Evolutionary conservation across 202 grass and related monocot species (phyloP).

Genomic region (Hordeum pubiflorum): DNA sequence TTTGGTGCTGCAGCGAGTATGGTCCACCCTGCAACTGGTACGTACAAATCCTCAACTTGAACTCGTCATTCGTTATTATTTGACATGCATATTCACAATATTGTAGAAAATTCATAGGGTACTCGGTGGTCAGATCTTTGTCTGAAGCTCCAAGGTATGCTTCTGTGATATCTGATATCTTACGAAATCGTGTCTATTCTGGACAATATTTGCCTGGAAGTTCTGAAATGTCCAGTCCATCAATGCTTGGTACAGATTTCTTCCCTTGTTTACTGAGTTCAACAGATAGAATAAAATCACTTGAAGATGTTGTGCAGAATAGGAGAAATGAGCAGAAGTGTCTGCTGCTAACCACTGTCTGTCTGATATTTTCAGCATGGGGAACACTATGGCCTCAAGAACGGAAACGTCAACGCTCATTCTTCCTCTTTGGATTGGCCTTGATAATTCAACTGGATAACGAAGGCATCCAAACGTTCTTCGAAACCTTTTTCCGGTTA

Average conservation of each 20-base stretch:
- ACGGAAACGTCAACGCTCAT: conserved; percentile 81
- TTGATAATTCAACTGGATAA: conserved; percentile 88
- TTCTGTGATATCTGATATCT: conserved; percentile 73
- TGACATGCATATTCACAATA: conserved; percentile 3
- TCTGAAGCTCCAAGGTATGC: conserved; percentile 95
- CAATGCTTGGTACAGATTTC: conserved; percentile 63
- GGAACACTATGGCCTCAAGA: conserved; percentile 88
- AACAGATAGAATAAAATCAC: background rate
- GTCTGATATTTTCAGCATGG: conserved; percentile 63
- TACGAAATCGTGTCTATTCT: conserved; percentile 43
- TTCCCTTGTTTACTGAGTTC: background rate
- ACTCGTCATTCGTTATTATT: background rate
- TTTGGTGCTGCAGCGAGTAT: conserved; percentile 99
- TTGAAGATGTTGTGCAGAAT: conserved; percentile 12
- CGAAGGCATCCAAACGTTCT: conserved; percentile 89
- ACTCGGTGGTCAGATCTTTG: conserved; percentile 95
- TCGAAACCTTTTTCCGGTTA: conserved; percentile 75
- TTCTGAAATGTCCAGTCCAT: conserved; percentile 49
- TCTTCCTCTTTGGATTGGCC: conserved; percentile 91
- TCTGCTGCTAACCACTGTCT: conserved; percentile 15
- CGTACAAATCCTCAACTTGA: background rate
- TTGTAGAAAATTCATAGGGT: conserved; percentile 50
- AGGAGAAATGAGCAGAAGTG: background rate
- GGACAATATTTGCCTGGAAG: conserved; percentile 50
- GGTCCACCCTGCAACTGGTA: conserved; percentile 98